Percentiles rank a stretch among this genome's conserved stretches.
Conservation (phyloP, 2,329 filamentous ascomycete genomes). For the Aspergillus unguis region DNA sequence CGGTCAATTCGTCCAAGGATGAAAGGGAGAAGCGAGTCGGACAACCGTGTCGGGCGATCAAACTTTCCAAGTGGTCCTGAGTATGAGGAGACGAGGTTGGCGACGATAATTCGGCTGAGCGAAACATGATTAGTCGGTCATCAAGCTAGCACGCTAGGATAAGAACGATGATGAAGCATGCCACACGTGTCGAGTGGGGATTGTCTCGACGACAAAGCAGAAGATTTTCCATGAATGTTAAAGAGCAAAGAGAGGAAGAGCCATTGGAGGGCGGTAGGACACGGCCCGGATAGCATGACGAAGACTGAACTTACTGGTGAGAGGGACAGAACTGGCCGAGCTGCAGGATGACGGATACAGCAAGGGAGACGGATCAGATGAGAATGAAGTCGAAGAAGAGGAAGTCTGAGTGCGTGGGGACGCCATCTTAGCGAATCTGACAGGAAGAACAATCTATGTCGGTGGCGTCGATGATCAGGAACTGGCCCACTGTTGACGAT, state of each 20-base stretch:
- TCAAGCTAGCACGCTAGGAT: constrained; percentile 10
- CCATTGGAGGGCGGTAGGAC: neutral
- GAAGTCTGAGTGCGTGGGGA: constrained; percentile 13
- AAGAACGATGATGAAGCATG: constrained; percentile 20
- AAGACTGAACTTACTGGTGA: constrained; percentile 15
- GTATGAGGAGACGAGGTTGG: constrained; percentile 26
- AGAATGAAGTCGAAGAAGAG: constrained; percentile 20
- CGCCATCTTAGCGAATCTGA: constrained; percentile 13
- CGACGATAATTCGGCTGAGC: constrained; percentile 22
- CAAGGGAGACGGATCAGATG: constrained; percentile 22
- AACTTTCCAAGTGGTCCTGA: constrained; percentile 35
- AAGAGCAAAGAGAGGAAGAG: neutral
- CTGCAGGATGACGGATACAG: constrained; percentile 34
- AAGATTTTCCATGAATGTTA: constrained; percentile 2
- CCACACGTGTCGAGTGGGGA: constrained; percentile 30
- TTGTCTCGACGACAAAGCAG: constrained; percentile 1
- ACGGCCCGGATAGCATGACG: neutral
- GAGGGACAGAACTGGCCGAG: constrained; percentile 21
- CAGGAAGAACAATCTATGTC: neutral
- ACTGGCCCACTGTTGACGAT: neutral
- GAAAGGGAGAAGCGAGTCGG: constrained; percentile 39
- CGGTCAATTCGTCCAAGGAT: constrained; percentile 36
- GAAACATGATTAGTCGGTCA: constrained; percentile 26
- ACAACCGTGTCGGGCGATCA: constrained; percentile 39
- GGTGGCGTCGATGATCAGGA: constrained; percentile 5